Base-by-base conservation (phyloP, 2,329 filamentous ascomycete species). In the Aschersonia sp. region DNA sequence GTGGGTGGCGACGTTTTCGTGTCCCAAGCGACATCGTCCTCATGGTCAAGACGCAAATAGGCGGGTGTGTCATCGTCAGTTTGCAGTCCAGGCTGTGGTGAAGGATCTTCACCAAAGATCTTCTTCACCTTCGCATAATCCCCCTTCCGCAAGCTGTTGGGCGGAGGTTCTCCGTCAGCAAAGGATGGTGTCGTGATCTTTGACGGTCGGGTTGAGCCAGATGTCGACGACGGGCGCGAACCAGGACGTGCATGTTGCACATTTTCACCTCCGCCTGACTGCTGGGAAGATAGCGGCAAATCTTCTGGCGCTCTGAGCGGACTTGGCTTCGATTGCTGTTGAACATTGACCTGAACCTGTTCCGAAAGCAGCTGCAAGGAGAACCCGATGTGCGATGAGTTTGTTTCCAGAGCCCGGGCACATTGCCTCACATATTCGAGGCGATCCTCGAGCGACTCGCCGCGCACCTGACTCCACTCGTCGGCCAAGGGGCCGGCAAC, bases 401-500 rank as follows among this genome's bases (percentile, higher is more conserved):
- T 89, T 28, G 82, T 85, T 61, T 97, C 89, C 20, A 98, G 71
- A 44, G 91, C 85, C 55, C 84, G 79, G 7, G 83, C 80, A 51
- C 87, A 85, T 50, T 80, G 74, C 47, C 84, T 79, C 50, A 96
- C 88, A 52, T 85, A 83, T 53, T 84, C 85, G 30, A 97, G 66
- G 29, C 92, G 81, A 54, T 87, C 87, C 59, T 96, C 91, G 31
- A 98, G 71, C 5, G 89, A 85, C 61, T 94, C 88, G 2, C 89
- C 88, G 43, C 89, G 81, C n/a, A 89, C 73, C 61, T 95, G 89
- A 4, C 89, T 80, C 92, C 92, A 98, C 66, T 98, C 92, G 61
- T 98, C 92, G 6, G 84, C 86, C 43, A 98, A 66, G 5, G 92
- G 92, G 6, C 87, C 87, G 5, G 89, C 86, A n/a, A 97, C 84